These are phyloP conservation scores for Trametes elegans DNA, from an alignment of 768 basidiomycete species.

Conservation along the genomic window DNA sequence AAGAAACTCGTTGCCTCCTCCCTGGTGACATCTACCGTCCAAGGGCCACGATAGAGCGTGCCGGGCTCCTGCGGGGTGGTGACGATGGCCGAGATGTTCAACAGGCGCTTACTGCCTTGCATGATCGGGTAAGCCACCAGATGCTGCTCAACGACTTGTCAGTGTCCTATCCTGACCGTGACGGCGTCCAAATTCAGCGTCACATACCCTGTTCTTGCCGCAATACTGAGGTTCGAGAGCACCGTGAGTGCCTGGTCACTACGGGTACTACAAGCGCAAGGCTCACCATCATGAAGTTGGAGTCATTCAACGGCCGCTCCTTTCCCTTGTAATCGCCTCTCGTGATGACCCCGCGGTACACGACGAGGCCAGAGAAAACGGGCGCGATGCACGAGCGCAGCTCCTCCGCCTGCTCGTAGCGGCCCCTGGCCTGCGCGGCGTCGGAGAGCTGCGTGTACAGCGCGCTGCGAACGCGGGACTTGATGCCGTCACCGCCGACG, in stretches of 20 bases:
- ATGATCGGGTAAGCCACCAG: constrained; percentile 32
- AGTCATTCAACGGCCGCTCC: constrained; percentile 20
- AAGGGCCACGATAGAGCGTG: constrained; percentile 22
- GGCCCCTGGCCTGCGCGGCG: neutral
- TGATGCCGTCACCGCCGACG: constrained; percentile 28
- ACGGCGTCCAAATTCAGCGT: neutral
- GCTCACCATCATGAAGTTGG: neutral
- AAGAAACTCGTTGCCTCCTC: constrained; percentile 21
- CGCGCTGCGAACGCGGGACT: constrained; percentile 10
- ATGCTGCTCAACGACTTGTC: constrained; percentile 29
- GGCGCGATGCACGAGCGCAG: constrained; percentile 27
- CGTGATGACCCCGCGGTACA: constrained; percentile 40
- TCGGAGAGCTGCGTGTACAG: constrained; percentile 6
- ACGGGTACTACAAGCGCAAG: too few relatives aligned
- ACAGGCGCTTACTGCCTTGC: constrained; percentile 16
- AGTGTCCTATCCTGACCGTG: constrained; percentile 3
- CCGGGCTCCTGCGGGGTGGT: constrained; percentile 20
- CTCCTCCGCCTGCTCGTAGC: constrained; percentile 2
- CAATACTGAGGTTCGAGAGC: constrained; percentile 24
- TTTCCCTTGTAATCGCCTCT: constrained; percentile 24
- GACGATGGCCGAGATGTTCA: constrained; percentile 27
- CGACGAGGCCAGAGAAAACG: constrained; percentile 40
- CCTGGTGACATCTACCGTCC: constrained; percentile 11
- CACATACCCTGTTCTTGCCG: constrained; percentile 21
- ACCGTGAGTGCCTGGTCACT: neutral